Base-by-base conservation (phyloP, 2,329 filamentous ascomycete genomes). In the Phialemonium atrogriseum region DNA sequence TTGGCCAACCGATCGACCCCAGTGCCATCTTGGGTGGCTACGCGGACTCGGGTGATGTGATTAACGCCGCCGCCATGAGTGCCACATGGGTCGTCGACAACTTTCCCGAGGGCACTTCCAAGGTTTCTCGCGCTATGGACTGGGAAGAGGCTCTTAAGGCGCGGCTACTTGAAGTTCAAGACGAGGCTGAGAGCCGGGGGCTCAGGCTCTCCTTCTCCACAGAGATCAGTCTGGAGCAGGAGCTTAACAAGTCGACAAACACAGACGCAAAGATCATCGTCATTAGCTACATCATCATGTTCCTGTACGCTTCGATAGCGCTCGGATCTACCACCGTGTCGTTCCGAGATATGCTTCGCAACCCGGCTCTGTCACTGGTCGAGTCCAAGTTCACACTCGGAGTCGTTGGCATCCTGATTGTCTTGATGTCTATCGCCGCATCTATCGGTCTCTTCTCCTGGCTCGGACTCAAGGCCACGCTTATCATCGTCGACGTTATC, bases 231-330 rank as follows among this genome's bases (percentile, higher is more conserved):
- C 64, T 98, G 39, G 89, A 96, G 54, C 74, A 95, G 52, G 91
- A 98, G 52, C 69, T 98, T 36, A 98, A 95, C 65, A 94, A 96
- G 60, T 94, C 87, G 22, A 95, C 87, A 30, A 98, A 98, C 56
- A 96, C 91, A 0, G 91, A 98, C 56, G 93, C 89, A 26, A 95
- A 89, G 56, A 98, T 98, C 48, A 78, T 98, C 15, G 77, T 89
- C 33, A 81, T 98, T 58, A 96, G 89, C 67, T 98, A 98, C 60
- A 71, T 96, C 41, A 85, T 95, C 63, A 98, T 98, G 91, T 98
- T 98, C 58, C 62, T 98, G 40, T 98, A 98, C 51, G 91, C 88
- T 4, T 96, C 89, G 5, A 62, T 98, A 32, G 88, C 91, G 1
- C 68, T 98, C 1, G 91, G 91, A 1, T 94, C 88, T 2, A 91